Evolutionary conservation across 2,329 filamentous ascomycete species (phyloP).

Genomic region (Talaromyces sp.): DNA sequence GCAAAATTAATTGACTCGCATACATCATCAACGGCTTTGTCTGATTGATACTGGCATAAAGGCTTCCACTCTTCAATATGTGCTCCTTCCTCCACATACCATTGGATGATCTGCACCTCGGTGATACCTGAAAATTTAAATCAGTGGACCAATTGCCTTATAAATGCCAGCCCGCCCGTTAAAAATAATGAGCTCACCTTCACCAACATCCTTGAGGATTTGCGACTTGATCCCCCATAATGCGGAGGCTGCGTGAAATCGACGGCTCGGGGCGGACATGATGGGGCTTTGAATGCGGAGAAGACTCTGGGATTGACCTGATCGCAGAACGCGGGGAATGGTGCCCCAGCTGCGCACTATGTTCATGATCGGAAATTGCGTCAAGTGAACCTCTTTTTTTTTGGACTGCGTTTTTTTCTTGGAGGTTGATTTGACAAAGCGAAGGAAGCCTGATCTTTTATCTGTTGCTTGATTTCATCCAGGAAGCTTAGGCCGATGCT

Average conservation of each 20-base stretch:
- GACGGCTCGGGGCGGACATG: slow-evolving; percentile 30
- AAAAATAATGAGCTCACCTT: too few relatives aligned
- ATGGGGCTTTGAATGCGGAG: slow-evolving; percentile 31
- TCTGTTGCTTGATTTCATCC: slow-evolving; percentile 15
- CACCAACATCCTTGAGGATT: slow-evolving; percentile 47
- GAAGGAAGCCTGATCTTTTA: slow-evolving; percentile 17
- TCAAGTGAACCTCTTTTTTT: not conserved
- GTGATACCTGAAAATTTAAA: slow-evolving; percentile 72
- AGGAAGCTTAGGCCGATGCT: slow-evolving; percentile 20
- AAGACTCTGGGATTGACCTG: slow-evolving; percentile 28
- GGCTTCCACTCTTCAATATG: slow-evolving; percentile 97
- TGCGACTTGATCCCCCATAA: slow-evolving; percentile 43
- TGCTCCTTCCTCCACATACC: slow-evolving; percentile 96
- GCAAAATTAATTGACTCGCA: slow-evolving; percentile 18
- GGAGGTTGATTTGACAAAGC: slow-evolving; percentile 1
- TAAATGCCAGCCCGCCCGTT: too few relatives aligned
- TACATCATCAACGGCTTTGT: slow-evolving; percentile 77
- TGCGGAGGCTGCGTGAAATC: slow-evolving; percentile 38
- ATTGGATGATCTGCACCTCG: slow-evolving; percentile 98
- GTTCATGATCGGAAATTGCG: slow-evolving; percentile 26
- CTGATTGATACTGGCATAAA: slow-evolving; percentile 96
- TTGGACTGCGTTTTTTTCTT: not conserved
- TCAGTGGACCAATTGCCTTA: slow-evolving; percentile 25
- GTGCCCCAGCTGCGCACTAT: slow-evolving; percentile 34
- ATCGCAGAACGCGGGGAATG: slow-evolving; percentile 31